phyloP scores from a whole-genome alignment of 2,329 filamentous ascomycete genomes.

The Keithomyces neogunnii region DNA sequence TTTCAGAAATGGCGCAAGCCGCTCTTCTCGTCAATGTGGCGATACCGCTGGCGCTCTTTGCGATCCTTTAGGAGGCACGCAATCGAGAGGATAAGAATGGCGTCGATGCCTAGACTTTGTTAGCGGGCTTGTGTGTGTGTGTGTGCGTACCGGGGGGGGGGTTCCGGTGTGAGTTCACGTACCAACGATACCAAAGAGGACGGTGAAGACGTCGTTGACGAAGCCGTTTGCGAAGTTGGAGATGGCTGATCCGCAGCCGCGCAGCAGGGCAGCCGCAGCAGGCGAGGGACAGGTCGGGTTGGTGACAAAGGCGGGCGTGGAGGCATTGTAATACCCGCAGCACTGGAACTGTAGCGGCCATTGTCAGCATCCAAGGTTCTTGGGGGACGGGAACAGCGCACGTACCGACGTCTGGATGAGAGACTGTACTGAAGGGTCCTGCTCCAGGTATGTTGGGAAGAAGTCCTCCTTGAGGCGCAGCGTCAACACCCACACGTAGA shows the following conservation, averaged over 20 bases:
- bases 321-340: slow-evolving; percentile 72
- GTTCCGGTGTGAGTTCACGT: slow-evolving; percentile 13
- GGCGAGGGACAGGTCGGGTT: slow-evolving; percentile 61
- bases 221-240: slow-evolving; percentile 61
- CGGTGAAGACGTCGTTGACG: slow-evolving; percentile 70
- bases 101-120: slow-evolving; percentile 42
- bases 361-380: not conserved
- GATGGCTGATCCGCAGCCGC: slow-evolving; percentile 62
- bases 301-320: slow-evolving; percentile 61
- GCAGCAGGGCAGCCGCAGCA: slow-evolving; percentile 59
- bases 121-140: slow-evolving; percentile 14
- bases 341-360: slow-evolving; percentile 54
- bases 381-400: slow-evolving; percentile 5
- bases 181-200: slow-evolving; percentile 71
- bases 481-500: slow-evolving; percentile 66
- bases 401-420: slow-evolving; percentile 63
- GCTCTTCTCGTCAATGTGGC: slow-evolving; percentile 73
- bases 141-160: not conserved
- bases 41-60: slow-evolving; percentile 70
- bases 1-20: slow-evolving; percentile 40
- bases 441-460: slow-evolving; percentile 48
- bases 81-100: slow-evolving; percentile 58
- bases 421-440: slow-evolving; percentile 50
- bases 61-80: slow-evolving; percentile 74
- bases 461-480: slow-evolving; percentile 59